These are phyloP conservation scores for Pseudocercospora vitis DNA, from an alignment of 2,329 filamentous ascomycete species.

Conservation along the genomic window DNA sequence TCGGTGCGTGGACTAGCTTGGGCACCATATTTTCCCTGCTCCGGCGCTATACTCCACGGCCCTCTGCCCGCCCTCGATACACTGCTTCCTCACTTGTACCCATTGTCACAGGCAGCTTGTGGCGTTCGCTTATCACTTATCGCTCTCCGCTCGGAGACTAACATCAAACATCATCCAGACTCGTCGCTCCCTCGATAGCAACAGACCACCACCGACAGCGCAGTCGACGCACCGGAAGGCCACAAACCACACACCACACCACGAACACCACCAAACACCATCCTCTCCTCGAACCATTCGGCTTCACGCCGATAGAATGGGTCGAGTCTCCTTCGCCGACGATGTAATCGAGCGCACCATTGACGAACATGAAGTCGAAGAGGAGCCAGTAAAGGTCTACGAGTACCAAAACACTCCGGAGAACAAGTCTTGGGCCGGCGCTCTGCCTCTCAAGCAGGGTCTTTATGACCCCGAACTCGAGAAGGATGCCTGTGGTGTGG, in stretches of 20 bases:
- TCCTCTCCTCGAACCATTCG: slow-evolving; percentile 38
- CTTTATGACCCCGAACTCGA: slow-evolving; percentile 94
- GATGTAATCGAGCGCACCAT: slow-evolving; percentile 48
- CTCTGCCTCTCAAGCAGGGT: slow-evolving; percentile 96
- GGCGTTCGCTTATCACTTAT: slow-evolving; percentile 10
- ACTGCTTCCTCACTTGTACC: slow-evolving; percentile 7
- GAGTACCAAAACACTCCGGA: slow-evolving; percentile 76
- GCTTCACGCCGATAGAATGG: slow-evolving; percentile 56
- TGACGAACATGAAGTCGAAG: slow-evolving; percentile 49
- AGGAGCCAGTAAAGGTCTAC: slow-evolving; percentile 65
- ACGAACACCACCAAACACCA: slow-evolving; percentile 10
- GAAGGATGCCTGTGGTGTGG: slow-evolving; percentile 99
- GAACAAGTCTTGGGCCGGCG: slow-evolving; percentile 91
- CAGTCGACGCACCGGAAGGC: slow-evolving; percentile 6
- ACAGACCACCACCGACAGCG: slow-evolving; percentile 6
- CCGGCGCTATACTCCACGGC: slow-evolving; percentile 6
- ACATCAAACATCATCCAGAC: neutral
- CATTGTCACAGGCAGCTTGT: slow-evolving; percentile 13
- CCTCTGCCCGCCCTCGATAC: slow-evolving; percentile 13
- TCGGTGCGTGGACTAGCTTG: slow-evolving; percentile 7
- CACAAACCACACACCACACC: no score
- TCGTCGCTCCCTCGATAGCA: slow-evolving; percentile 4
- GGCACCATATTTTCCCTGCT: slow-evolving; percentile 13
- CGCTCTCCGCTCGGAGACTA: neutral
- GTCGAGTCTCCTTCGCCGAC: slow-evolving; percentile 54